Evolutionary conservation across 257 asterid species (phyloP).

Genomic region (Gentiana straminea): DNA sequence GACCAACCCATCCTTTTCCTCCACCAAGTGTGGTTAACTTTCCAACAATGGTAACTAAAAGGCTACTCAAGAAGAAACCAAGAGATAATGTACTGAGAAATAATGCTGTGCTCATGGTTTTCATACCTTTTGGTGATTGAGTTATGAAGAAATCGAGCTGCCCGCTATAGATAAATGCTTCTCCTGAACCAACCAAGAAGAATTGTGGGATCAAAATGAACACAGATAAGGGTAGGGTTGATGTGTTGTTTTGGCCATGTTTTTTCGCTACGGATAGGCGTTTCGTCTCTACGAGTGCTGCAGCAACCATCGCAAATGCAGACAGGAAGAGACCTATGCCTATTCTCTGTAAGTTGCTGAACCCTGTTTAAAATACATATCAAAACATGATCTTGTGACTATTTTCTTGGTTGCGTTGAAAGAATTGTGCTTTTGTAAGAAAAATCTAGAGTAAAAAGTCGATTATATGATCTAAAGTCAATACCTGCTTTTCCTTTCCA

Average conservation of each 20-base stretch:
- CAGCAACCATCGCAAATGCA: slow-evolving; percentile 29
- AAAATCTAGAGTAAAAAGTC: too few species aligned
- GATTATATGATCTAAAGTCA: not conserved
- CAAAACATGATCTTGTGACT: not conserved
- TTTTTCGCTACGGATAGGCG: slow-evolving; percentile 15
- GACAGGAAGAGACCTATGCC: slow-evolving; percentile 31
- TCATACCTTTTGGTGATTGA: slow-evolving; percentile 40
- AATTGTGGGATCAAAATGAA: slow-evolving; percentile 34
- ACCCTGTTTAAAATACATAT: slow-evolving; percentile 14
- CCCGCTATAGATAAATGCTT: slow-evolving; percentile 32
- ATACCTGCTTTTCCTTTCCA: slow-evolving; percentile 30
- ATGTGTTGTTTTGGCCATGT: not conserved
- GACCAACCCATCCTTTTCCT: slow-evolving; percentile 28
- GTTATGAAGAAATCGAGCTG: slow-evolving; percentile 37
- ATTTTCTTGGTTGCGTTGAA: not conserved
- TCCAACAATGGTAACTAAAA: slow-evolving; percentile 26
- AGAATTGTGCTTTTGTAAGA: too few species aligned
- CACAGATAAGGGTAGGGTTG: slow-evolving; percentile 23
- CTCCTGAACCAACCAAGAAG: slow-evolving; percentile 32
- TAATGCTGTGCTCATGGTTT: slow-evolving; percentile 33
- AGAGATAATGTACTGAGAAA: slow-evolving; percentile 27
- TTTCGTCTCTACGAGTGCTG: slow-evolving; percentile 28
- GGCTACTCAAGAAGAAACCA: slow-evolving; percentile 29
- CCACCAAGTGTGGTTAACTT: slow-evolving; percentile 12
- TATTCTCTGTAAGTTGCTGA: slow-evolving; percentile 29